Conservation (phyloP, 2,329 filamentous ascomycete species). For the Zalaria obscura region DNA sequence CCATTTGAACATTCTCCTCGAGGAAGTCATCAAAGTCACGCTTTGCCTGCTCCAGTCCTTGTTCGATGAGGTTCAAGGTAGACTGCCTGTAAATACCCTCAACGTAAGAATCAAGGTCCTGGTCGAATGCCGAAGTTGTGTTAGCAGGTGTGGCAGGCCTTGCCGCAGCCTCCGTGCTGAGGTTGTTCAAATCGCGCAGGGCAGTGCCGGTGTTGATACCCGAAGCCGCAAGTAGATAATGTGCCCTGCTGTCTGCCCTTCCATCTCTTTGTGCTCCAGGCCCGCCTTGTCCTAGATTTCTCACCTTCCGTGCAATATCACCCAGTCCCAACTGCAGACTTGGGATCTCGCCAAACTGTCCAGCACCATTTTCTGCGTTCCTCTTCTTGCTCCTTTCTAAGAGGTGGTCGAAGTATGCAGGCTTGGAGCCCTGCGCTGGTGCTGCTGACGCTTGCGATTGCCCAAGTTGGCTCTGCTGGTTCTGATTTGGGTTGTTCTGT, state of each 20-base stretch:
- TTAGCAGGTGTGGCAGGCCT: conserved; percentile 28
- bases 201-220: conserved; percentile 80
- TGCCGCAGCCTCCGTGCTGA: conserved; percentile 1
- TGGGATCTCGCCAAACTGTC: conserved; percentile 61
- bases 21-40: conserved; percentile 88
- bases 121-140: conserved; percentile 30
- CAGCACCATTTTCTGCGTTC: conserved; percentile 49
- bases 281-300: conserved; percentile 62
- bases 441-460: conserved; percentile 7
- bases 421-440: conserved; percentile 25
- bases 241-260: conserved; percentile 40
- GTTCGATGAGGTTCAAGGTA: conserved; percentile 78
- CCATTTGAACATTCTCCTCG: conserved; percentile 85
- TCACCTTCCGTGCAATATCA: conserved; percentile 66
- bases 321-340: conserved; percentile 81
- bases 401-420: conserved; percentile 50
- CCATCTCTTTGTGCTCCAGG: conserved; percentile 37
- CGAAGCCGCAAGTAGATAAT: conserved; percentile 86
- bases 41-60: conserved; percentile 78
- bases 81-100: conserved; percentile 80
- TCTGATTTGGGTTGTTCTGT: neutral
- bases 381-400: conserved; percentile 53
- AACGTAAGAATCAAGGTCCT: conserved; percentile 56
- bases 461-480: conserved; percentile 7
- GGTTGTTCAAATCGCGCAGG: conserved; percentile 54